Evolutionary conservation across 768 basidiomycete species (phyloP).

Genomic region (Hortiboletus flavorubellus): DNA sequence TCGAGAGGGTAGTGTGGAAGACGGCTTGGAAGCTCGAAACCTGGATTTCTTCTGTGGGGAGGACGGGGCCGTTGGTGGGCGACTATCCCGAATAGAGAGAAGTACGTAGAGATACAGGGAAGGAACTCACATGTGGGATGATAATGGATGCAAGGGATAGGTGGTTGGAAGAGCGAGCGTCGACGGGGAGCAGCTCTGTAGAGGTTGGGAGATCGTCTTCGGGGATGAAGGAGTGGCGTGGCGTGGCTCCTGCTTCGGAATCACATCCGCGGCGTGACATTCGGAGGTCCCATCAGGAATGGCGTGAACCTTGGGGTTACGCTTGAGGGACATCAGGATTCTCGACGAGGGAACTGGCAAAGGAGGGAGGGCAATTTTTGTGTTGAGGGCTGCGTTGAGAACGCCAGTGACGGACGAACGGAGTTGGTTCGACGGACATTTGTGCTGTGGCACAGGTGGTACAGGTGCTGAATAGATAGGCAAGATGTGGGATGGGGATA

Average conservation of each 20-base stretch:
- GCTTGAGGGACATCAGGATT: constrained; percentile 22
- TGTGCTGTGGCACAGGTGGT: constrained; percentile 12
- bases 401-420: constrained; percentile 21
- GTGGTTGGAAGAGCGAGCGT: constrained; percentile 6
- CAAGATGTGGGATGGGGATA: constrained; percentile 24
- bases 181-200: constrained; percentile 9
- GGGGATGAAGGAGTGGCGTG: background rate
- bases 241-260: background rate
- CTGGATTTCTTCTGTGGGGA: constrained; percentile 15
- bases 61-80: constrained; percentile 16
- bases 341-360: constrained; percentile 17
- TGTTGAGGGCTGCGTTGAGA: constrained; percentile 22
- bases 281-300: background rate
- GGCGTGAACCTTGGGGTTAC: constrained; percentile 8
- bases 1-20: constrained; percentile 4
- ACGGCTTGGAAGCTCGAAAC: constrained; percentile 7
- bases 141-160: constrained; percentile 19
- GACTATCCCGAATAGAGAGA: constrained; percentile 11
- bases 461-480: constrained; percentile 23
- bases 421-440: constrained; percentile 3
- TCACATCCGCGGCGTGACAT: background rate
- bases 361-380: constrained; percentile 17
- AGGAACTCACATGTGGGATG: constrained; percentile 11
- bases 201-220: background rate
- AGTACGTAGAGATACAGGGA: background rate